phyloP scores from a whole-genome alignment of 1,284 basidiomycete genomes.

The Trametes pubescens region DNA sequence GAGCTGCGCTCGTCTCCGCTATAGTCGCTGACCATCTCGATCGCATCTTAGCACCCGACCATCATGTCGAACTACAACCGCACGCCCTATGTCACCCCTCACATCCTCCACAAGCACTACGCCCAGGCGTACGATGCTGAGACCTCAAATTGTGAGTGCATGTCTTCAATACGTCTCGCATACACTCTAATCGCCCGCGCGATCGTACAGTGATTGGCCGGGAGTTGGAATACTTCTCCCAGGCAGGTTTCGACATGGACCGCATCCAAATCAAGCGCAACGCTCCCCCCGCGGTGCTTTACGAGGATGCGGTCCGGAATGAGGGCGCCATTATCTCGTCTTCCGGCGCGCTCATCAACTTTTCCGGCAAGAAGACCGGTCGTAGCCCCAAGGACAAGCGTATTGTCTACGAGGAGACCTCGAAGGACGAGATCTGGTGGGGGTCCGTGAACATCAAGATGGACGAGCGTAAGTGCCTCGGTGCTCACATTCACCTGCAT shows the following conservation, averaged over 20 bases:
- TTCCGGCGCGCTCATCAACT: slow-evolving; percentile 98
- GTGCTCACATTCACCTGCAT: not conserved
- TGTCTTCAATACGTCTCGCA: slow-evolving; percentile 29
- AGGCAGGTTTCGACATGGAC: slow-evolving; percentile 99
- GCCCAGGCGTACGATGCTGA: slow-evolving; percentile 76
- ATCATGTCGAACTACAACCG: slow-evolving; percentile 67
- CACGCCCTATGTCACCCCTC: slow-evolving; percentile 84
- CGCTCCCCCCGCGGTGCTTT: slow-evolving; percentile 93
- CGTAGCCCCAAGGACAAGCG: slow-evolving; percentile 99
- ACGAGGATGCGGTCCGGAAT: slow-evolving; percentile 98
- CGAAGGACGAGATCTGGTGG: slow-evolving; percentile 99
- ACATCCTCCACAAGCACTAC: slow-evolving; percentile 85
- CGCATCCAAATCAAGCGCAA: slow-evolving; percentile 92
- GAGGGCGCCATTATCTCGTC: slow-evolving; percentile 98
- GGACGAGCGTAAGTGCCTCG: slow-evolving; percentile 82
- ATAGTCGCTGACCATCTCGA: slow-evolving; percentile 14
- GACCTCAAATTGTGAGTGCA: slow-evolving; percentile 62
- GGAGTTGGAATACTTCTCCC: slow-evolving; percentile 97
- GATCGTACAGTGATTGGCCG: slow-evolving; percentile 77
- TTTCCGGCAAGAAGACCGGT: slow-evolving; percentile 99
- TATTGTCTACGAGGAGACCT: slow-evolving; percentile 98
- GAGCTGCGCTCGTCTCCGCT: slow-evolving; percentile 1
- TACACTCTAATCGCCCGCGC: slow-evolving; percentile 21
- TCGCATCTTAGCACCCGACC: slow-evolving; percentile 24
- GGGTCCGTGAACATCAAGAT: slow-evolving; percentile 99